Conservation (phyloP, 2,329 filamentous ascomycete genomes). For the Neodidymelliopsis sp. region DNA sequence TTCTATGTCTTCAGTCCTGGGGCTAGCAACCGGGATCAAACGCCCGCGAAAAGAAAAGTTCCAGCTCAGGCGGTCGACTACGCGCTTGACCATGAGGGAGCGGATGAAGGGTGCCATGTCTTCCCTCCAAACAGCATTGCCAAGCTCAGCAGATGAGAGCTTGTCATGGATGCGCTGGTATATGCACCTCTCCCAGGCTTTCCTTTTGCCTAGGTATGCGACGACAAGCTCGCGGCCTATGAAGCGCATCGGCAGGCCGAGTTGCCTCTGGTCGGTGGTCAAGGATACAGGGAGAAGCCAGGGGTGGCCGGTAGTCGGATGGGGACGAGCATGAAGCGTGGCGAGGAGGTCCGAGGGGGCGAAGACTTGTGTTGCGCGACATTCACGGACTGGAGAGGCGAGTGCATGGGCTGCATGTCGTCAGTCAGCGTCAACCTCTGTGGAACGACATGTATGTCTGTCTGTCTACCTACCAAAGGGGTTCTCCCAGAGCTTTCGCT, state of each 20-base stretch:
- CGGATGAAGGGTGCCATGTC: conserved; percentile 57
- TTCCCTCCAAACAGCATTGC: conserved; percentile 54
- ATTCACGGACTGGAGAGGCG: conserved; percentile 66
- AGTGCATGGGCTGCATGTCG: conserved; percentile 64
- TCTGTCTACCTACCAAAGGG: conserved; percentile 70
- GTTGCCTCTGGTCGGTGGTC: conserved; percentile 30
- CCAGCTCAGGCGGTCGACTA: conserved; percentile 48
- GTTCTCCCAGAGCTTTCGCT: conserved; percentile 66
- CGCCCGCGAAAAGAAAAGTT: conserved; percentile 36
- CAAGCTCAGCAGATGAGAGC: conserved; percentile 39
- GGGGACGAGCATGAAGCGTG: conserved; percentile 63
- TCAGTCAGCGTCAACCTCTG: conserved; percentile 9
- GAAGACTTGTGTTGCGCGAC: conserved; percentile 55
- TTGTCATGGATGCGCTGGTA: conserved; percentile 46
- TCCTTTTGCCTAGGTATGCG: conserved; percentile 29
- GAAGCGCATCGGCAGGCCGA: conserved; percentile 38
- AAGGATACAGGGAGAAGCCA: conserved; percentile 64
- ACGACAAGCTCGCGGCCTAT: conserved; percentile 23
- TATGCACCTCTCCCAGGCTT: conserved; percentile 30
- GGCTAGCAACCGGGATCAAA: conserved; percentile 32
- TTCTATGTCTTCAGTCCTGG: conserved; percentile 30
- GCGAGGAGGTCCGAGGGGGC: conserved; percentile 71
- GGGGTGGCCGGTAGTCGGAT: conserved; percentile 61
- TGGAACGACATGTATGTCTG: background rate
- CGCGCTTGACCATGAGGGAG: conserved; percentile 46